phyloP scores from a whole-genome alignment of 164 flowering plant genomes.

The Magnolia sinica region DNA sequence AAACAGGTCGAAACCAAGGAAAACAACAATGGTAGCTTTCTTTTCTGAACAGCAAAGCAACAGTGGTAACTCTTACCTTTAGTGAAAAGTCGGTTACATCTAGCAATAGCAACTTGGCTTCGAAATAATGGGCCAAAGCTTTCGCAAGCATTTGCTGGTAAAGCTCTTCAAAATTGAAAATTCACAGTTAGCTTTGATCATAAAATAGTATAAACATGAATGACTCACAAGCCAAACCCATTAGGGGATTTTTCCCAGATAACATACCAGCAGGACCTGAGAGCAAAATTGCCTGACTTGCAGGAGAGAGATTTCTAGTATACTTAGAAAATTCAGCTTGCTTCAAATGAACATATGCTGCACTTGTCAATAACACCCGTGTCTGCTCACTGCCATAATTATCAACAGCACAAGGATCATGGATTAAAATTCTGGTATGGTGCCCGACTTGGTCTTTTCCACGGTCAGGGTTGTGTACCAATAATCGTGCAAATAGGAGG shows the following conservation, averaged over 20 bases:
- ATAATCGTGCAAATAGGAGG: neutral
- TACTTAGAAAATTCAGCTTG: conserved; percentile 70
- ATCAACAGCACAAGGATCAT: neutral
- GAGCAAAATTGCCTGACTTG: conserved; percentile 83
- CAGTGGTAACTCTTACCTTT: conserved; percentile 44
- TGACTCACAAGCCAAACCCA: neutral
- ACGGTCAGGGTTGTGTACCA: neutral
- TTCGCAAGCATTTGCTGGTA: conserved; percentile 99
- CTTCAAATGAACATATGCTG: conserved; percentile 90
- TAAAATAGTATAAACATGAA: neutral
- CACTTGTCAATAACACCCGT: conserved; percentile 74
- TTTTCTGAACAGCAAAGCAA: too few species aligned
- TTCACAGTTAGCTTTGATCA: conserved; percentile 8
- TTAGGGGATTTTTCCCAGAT: neutral
- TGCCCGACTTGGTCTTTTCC: neutral
- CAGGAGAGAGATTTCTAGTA: conserved; percentile 87
- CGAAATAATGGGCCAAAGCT: conserved; percentile 89
- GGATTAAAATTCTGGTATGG: neutral
- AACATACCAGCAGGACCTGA: conserved; percentile 93
- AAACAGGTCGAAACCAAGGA: neutral
- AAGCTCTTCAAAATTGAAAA: conserved; percentile 45
- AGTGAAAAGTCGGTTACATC: conserved; percentile 84
- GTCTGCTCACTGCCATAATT: conserved; percentile 74
- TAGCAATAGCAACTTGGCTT: conserved; percentile 78
- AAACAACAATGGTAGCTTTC: neutral